These are phyloP conservation scores for Calonectria pseudoreteaudii DNA, from an alignment of 2,329 filamentous ascomycete genomes.

Conservation along the genomic window DNA sequence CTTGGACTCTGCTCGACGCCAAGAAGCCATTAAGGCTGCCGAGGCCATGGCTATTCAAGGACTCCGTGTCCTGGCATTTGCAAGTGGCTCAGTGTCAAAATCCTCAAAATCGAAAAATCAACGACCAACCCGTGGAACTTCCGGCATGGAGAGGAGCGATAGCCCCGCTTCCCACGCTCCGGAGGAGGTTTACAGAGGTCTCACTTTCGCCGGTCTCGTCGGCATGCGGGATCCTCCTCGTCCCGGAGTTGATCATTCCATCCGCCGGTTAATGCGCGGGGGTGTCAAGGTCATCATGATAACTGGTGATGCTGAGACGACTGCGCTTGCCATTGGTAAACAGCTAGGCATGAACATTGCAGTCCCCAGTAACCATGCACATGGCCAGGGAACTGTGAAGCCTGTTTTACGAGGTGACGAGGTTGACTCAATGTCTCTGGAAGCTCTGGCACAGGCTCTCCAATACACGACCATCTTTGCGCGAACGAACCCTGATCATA, in stretches of 20 bases:
- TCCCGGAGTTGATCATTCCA: constrained; percentile 89
- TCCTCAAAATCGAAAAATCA: constrained; percentile 55
- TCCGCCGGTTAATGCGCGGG: constrained; percentile 89
- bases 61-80: constrained; percentile 91
- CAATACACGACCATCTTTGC: constrained; percentile 94
- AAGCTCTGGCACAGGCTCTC: constrained; percentile 86
- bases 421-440: constrained; percentile 90
- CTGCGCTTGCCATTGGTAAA: constrained; percentile 91
- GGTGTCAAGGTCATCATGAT: constrained; percentile 99
- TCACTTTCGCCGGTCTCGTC: constrained; percentile 91
- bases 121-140: constrained; percentile 64
- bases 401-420: constrained; percentile 89
- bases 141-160: constrained; percentile 53
- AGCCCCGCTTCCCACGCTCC: constrained; percentile 57
- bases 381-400: constrained; percentile 70
- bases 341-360: constrained; percentile 94
- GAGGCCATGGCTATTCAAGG: constrained; percentile 90
- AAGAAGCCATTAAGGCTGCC: constrained; percentile 82
- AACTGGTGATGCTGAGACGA: constrained; percentile 95
- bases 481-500: constrained; percentile 95
- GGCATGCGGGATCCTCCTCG: constrained; percentile 98
- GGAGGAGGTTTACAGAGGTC: constrained; percentile 83
- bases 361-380: constrained; percentile 61
- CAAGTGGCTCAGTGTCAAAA: constrained; percentile 78
- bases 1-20: constrained; percentile 79